phyloP scores from a whole-genome alignment of 495 filamentous ascomycete genomes.

The Aspergillus cavernicola region DNA sequence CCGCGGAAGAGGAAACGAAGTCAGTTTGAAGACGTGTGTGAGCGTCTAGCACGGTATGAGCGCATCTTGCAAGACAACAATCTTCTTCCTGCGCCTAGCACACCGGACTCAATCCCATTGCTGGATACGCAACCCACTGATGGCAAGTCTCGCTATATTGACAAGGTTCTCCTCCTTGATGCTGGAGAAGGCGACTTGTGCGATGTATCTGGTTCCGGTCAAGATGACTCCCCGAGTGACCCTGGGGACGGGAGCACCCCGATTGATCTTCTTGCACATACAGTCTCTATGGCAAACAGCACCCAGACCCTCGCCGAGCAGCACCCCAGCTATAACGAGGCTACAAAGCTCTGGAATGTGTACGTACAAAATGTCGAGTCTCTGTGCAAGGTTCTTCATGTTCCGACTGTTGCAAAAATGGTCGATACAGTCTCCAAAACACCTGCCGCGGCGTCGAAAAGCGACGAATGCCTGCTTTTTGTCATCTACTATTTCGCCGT shows the following conservation, averaged over 20 bases:
- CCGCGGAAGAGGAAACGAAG: slow-evolving; percentile 15
- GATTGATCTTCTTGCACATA: neutral
- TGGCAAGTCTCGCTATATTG: slow-evolving; percentile 20
- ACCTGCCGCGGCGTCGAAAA: slow-evolving; percentile 26
- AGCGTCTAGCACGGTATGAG: slow-evolving; percentile 19
- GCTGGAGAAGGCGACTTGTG: slow-evolving; percentile 17
- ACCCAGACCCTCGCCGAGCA: slow-evolving; percentile 3
- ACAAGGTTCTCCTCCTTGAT: slow-evolving; percentile 17
- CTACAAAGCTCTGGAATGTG: slow-evolving; percentile 54
- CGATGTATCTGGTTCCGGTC: slow-evolving; percentile 6
- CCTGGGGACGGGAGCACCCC: no score
- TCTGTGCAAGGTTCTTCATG: slow-evolving; percentile 62
- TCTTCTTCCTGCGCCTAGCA: slow-evolving; percentile 11
- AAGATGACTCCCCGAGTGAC: slow-evolving; percentile 11
- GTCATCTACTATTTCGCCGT: slow-evolving; percentile 40
- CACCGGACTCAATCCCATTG: neutral
- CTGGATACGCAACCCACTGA: slow-evolving; percentile 10
- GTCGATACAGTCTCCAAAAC: slow-evolving; percentile 30
- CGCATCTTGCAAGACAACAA: slow-evolving; percentile 18
- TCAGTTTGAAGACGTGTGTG: slow-evolving; percentile 5
- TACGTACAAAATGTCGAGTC: slow-evolving; percentile 61
- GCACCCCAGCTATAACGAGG: slow-evolving; percentile 17
- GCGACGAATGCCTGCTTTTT: slow-evolving; percentile 40
- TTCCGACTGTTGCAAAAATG: slow-evolving; percentile 45
- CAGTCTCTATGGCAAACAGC: neutral